Evolutionary conservation across 1,284 basidiomycete species (phyloP).

Genomic region (Malassezia arunalokei): DNA sequence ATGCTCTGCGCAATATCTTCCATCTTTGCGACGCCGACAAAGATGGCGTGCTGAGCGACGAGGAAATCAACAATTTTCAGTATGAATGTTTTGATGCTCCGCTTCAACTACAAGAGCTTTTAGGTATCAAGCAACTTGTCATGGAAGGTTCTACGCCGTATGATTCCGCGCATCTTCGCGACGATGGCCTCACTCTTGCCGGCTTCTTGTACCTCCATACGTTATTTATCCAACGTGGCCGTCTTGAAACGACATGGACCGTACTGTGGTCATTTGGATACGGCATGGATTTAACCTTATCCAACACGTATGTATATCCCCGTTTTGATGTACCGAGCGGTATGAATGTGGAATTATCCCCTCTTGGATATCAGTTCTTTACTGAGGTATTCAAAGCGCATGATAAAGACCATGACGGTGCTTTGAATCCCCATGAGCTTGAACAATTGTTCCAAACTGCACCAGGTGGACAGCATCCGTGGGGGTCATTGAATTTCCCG

Average conservation of each 20-base stretch:
- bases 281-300: conserved; percentile 74
- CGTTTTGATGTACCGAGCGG: conserved; percentile 85
- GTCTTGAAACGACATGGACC: conserved; percentile 96
- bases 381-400: conserved; percentile 93
- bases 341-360: conserved; percentile 87
- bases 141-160: conserved; percentile 21
- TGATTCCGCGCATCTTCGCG: conserved; percentile 38
- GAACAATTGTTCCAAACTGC: conserved; percentile 82
- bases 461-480: conserved; percentile 52
- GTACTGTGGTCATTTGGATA: conserved; percentile 90
- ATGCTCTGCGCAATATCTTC: conserved; percentile 83
- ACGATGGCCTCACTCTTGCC: conserved; percentile 67
- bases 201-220: conserved; percentile 93
- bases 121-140: conserved; percentile 50
- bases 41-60: conserved; percentile 76
- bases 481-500: conserved; percentile 36
- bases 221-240: conserved; percentile 88
- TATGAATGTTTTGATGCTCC: conserved; percentile 89
- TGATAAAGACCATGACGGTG: conserved; percentile 94
- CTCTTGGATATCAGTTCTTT: conserved; percentile 86
- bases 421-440: conserved; percentile 71
- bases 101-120: conserved; percentile 78
- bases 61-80: conserved; percentile 93
- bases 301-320: conserved; percentile 25
- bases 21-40: conserved; percentile 90